These are phyloP conservation scores for Penicillium parvum DNA, from an alignment of 495 filamentous ascomycete species.

Conservation along the genomic window DNA sequence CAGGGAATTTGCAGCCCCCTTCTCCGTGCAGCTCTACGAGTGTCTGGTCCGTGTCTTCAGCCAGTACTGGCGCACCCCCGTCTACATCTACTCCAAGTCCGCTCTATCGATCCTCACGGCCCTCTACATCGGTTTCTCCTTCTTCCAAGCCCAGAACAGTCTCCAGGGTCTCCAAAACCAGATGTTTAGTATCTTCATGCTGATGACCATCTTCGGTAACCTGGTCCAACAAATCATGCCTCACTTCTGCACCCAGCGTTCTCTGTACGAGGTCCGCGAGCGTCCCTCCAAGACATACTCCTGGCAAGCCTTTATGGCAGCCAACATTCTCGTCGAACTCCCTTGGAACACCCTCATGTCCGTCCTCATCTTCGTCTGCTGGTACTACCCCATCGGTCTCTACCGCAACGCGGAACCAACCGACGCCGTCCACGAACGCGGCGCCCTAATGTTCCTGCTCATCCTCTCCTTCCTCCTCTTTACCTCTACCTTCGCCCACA, in stretches of 20 bases:
- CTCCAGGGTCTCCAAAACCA: slow-evolving; percentile 86
- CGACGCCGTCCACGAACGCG: slow-evolving; percentile 44
- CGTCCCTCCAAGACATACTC: slow-evolving; percentile 67
- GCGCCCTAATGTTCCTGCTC: slow-evolving; percentile 57
- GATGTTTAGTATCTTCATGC: slow-evolving; percentile 86
- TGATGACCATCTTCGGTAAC: slow-evolving; percentile 78
- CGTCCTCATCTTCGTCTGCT: slow-evolving; percentile 57
- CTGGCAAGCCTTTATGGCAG: slow-evolving; percentile 67
- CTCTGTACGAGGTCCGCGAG: slow-evolving; percentile 70
- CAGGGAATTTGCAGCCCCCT: slow-evolving; percentile 53
- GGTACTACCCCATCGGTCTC: slow-evolving; percentile 69
- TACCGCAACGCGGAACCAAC: slow-evolving; percentile 46
- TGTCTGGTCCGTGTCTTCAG: slow-evolving; percentile 52
- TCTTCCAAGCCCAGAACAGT: slow-evolving; percentile 70
- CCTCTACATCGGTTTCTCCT: slow-evolving; percentile 89
- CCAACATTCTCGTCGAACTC: slow-evolving; percentile 68
- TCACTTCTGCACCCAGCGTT: slow-evolving; percentile 61
- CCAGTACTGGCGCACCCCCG: slow-evolving; percentile 57
- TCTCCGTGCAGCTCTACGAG: slow-evolving; percentile 47
- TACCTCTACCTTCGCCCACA: slow-evolving; percentile 60
- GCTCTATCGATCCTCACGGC: slow-evolving; percentile 48
- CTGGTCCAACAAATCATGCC: slow-evolving; percentile 77
- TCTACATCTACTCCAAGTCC: slow-evolving; percentile 55
- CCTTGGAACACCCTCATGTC: slow-evolving; percentile 68
- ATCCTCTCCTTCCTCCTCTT: slow-evolving; percentile 53